Evolutionary conservation across 164 flowering plant species (phyloP), one percentile per base, ranked within the genome.

Genomic region (Macadamia integrifolia): DNA sequence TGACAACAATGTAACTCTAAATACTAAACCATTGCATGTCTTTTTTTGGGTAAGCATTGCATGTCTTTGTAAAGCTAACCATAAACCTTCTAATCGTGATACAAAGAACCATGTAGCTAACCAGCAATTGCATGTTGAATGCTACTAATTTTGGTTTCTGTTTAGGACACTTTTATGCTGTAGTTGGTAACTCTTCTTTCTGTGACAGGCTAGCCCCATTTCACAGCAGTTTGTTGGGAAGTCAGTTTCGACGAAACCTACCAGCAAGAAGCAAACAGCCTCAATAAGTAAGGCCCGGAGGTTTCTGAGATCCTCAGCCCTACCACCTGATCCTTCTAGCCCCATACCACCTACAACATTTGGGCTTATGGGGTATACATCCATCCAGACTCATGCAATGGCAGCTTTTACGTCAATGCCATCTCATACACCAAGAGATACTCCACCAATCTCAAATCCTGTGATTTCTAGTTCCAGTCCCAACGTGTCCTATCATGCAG

Each of bases 321-420:
- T 60, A 56, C 68, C 78, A 6, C 28, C 79, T 63, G 57, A 53
- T 29, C 64, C 79, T 62, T 66, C 79, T 48, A 61, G 49, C 61
- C 58, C 80, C 18, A 14, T 57, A 49, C 70, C 76, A 60, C 66
- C 79, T 43, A 14, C 77, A 40, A 82, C 73, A 58, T 80, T 84
- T 58, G 84, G 82, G 55, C 73, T 80, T 14, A 52, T 72, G 72
- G 80, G 82, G 4, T 80, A 78, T 56, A 56, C 74, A 62, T 73
- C 84, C 9, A 52, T 66, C 58, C 82, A 74, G 8, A 68, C 64
- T 48, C 75, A 74, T 42, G 63, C 78, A 32, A 62, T 70, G 65
- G 66, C 80, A 60, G 57, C 77, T 44, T 63, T 76, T 15, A 80
- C 75, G 49, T 49, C 79, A 35, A 62, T 63, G 58, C 70, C 78